Evolutionary conservation across 805 yeast genomes (phyloP).

Genomic region (Saturnispora serradocipensis): DNA sequence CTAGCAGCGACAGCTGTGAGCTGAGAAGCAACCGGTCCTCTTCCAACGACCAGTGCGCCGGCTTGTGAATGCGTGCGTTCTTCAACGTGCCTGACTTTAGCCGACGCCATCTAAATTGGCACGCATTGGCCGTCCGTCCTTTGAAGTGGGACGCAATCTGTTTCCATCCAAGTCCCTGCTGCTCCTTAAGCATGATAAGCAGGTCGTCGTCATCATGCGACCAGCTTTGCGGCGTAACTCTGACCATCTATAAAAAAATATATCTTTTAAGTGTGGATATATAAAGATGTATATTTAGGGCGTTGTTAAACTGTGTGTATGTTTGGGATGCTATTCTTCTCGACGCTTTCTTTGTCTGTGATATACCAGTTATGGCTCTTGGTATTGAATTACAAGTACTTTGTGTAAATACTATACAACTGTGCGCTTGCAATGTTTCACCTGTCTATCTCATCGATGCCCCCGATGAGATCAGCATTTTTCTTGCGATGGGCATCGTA

Average conservation of each 20-base stretch:
- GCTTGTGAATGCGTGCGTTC: background rate
- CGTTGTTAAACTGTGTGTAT: too few species aligned
- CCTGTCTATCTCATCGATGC: background rate
- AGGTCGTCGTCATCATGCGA: constrained; percentile 68
- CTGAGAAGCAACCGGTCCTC: constrained; percentile 1
- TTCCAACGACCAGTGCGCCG: constrained; percentile 1
- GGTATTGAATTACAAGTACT: too few species aligned
- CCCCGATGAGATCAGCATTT: background rate
- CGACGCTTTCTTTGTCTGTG: too few species aligned
- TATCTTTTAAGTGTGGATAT: background rate
- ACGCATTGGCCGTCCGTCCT: constrained; percentile 80
- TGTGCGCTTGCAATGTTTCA: background rate
- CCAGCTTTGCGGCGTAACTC: constrained; percentile 43
- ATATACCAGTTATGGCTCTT: too few species aligned
- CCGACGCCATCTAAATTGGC: constrained; percentile 85
- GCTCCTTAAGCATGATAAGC: constrained; percentile 67
- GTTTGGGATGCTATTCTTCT: too few species aligned
- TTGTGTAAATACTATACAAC: too few species aligned
- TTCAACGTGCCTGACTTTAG: constrained; percentile 39
- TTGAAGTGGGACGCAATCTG: constrained; percentile 72
- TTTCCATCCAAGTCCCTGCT: constrained; percentile 80
- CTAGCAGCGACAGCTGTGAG: background rate
- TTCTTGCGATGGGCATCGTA: constrained; percentile 1
- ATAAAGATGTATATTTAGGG: background rate
- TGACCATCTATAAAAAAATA: background rate